Conservation (phyloP, 306 rosid genomes). For the Gleditsia sinensis region DNA sequence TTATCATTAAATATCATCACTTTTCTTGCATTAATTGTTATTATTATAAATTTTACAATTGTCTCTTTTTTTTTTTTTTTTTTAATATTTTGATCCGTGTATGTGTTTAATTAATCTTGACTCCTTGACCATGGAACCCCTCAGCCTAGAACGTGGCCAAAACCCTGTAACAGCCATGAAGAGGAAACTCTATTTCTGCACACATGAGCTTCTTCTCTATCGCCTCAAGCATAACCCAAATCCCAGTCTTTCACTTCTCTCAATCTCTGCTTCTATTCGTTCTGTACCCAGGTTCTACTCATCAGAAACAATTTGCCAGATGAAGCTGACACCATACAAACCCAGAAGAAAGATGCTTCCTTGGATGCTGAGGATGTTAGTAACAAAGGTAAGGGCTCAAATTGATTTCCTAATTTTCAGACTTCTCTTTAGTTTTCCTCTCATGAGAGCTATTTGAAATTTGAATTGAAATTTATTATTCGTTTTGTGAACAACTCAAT, state of each 20-base stretch:
- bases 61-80: no score
- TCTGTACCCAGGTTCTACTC: constrained; percentile 42
- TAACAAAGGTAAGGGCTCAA: constrained; percentile 37
- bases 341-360: constrained; percentile 23
- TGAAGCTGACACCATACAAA: neutral
- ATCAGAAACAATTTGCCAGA: neutral
- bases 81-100: neutral
- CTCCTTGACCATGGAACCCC: no score
- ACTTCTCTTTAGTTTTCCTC: neutral
- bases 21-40: no score
- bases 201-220: no score
- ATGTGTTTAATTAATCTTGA: no score
- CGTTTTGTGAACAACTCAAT: neutral
- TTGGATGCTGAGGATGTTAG: constrained; percentile 27
- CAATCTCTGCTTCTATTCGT: constrained; percentile 33
- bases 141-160: neutral
- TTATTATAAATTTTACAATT: no score
- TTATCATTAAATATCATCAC: no score
- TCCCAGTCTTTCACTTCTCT: constrained; percentile 22
- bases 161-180: constrained; percentile 36
- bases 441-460: no score
- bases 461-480: no score
- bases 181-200: constrained; percentile 38
- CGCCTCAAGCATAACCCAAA: constrained; percentile 28
- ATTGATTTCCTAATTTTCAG: neutral